Evolutionary conservation across 2,329 filamentous ascomycete genomes (phyloP).

Genomic region (Dactylellina parvicollis): DNA sequence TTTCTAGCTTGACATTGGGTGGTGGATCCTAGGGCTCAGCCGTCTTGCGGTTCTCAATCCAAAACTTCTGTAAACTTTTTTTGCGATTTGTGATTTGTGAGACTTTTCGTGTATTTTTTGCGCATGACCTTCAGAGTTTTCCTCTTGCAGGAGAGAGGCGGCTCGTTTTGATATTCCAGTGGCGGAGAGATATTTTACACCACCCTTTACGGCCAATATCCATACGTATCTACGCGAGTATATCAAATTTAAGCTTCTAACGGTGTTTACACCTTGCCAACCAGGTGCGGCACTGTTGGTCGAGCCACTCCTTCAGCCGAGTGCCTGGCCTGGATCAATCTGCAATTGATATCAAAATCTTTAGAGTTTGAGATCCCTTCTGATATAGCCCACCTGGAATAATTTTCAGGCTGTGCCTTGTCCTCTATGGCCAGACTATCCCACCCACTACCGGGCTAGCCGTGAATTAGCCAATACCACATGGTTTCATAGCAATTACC

Average conservation of each 20-base stretch:
- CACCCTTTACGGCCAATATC: conserved; percentile 1
- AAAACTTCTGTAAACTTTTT: conserved; percentile 37
- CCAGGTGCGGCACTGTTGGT: conserved; percentile 18
- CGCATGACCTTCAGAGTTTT: conserved; percentile 48
- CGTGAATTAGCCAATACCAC: conserved; percentile 40
- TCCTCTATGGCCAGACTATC: conserved; percentile 15
- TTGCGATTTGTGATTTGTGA: conserved; percentile 44
- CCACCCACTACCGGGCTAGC: conserved; percentile 7
- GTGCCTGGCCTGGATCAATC: conserved; percentile 15
- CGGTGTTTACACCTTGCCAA: conserved; percentile 21
- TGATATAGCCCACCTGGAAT: conserved; percentile 41
- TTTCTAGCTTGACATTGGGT: conserved; percentile 16
- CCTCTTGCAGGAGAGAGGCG: conserved; percentile 29
- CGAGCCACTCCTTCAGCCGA: conserved; percentile 23
- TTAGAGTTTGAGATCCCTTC: conserved; percentile 8
- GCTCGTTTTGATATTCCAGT: conserved; percentile 29
- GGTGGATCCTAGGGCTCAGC: conserved; percentile 42
- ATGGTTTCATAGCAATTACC: conserved; percentile 25
- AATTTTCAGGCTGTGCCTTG: conserved; percentile 28
- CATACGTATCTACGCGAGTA: conserved; percentile 4
- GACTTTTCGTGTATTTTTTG: conserved; percentile 8
- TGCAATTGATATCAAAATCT: conserved; percentile 1
- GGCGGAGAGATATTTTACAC: conserved; percentile 18
- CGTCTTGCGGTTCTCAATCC: conserved; percentile 42
- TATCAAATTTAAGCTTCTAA: conserved; percentile 21